A percentile compares a stretch with the other conserved stretches of the same genome.
These are phyloP conservation scores for Yarrowia sp. DNA, from an alignment of 805 yeast species.

Conservation along the genomic window DNA sequence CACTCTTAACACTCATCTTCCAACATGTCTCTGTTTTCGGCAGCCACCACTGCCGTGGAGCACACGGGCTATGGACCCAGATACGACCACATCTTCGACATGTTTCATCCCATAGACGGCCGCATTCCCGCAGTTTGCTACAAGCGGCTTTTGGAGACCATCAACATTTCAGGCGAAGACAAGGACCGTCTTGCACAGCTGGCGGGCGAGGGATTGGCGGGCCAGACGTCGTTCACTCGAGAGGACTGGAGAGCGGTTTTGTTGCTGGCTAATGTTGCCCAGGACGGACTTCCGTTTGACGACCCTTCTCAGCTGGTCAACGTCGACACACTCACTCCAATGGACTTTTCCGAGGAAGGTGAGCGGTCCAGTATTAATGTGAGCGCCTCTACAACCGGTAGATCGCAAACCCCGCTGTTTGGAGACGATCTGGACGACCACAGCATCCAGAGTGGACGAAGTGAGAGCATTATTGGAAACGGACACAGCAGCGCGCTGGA, in stretches of 20 bases:
- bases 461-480: neutral
- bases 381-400: neutral
- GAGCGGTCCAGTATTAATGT: constrained; percentile 2
- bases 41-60: constrained; percentile 15
- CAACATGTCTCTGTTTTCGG: constrained; percentile 9
- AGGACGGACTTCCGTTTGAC: constrained; percentile 5
- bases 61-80: constrained; percentile 8
- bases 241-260: constrained; percentile 8
- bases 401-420: constrained; percentile 21
- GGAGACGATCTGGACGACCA: constrained; percentile 11
- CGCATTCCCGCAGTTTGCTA: constrained; percentile 23
- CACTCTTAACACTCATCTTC: neutral
- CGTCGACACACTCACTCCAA: neutral
- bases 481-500: neutral
- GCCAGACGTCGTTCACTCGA: constrained; percentile 1
- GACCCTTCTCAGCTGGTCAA: neutral
- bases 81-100: constrained; percentile 26
- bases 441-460: constrained; percentile 5
- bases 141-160: constrained; percentile 24
- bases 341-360: constrained; percentile 22
- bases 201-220: neutral
- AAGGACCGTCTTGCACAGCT: neutral
- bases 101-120: constrained; percentile 25
- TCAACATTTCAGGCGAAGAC: constrained; percentile 7
- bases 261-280: constrained; percentile 13